These are phyloP conservation scores for Phylloporus arenicola DNA, from an alignment of 768 basidiomycete species.

Conservation along the genomic window DNA sequence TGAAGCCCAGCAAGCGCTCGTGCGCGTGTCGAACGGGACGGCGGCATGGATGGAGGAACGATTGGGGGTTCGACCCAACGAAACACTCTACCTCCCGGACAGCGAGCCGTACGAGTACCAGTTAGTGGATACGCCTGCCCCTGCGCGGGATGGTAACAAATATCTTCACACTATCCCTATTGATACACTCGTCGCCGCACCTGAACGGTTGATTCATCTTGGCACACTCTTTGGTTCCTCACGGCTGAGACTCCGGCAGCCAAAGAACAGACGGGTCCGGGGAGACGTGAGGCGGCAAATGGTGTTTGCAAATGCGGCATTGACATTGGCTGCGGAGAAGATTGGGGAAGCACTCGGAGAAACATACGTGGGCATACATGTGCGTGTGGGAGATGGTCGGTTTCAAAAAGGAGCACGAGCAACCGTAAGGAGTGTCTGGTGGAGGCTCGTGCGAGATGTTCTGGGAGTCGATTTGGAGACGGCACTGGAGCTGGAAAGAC, in stretches of 20 bases:
- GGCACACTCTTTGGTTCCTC: slow-evolving; percentile 77
- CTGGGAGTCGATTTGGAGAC: slow-evolving; percentile 40
- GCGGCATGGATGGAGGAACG: slow-evolving; percentile 23
- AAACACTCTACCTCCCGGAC: slow-evolving; percentile 50
- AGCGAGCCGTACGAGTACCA: slow-evolving; percentile 46
- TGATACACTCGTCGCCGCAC: slow-evolving; percentile 4
- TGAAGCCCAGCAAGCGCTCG: slow-evolving; percentile 35
- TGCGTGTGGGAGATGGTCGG: slow-evolving; percentile 63
- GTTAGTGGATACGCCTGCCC: slow-evolving; percentile 18
- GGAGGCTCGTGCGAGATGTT: slow-evolving; percentile 46
- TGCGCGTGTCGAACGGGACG: slow-evolving; percentile 48
- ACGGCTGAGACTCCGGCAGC: slow-evolving; percentile 48
- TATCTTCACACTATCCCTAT: slow-evolving; percentile 7
- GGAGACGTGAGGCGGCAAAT: slow-evolving; percentile 48
- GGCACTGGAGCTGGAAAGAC: slow-evolving; percentile 28
- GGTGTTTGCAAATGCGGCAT: slow-evolving; percentile 47
- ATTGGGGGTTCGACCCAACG: slow-evolving; percentile 28
- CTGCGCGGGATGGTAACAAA: slow-evolving; percentile 6
- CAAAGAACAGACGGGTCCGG: slow-evolving; percentile 39
- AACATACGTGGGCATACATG: slow-evolving; percentile 56
- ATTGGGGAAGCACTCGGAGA: slow-evolving; percentile 43
- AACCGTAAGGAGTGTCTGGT: slow-evolving; percentile 51
- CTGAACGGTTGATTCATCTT: slow-evolving; percentile 55
- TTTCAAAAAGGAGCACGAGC: slow-evolving; percentile 42
- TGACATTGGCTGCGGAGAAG: slow-evolving; percentile 38